Conservation (phyloP, 2,329 filamentous ascomycete species). For the Teratosphaeria epicoccoides region DNA sequence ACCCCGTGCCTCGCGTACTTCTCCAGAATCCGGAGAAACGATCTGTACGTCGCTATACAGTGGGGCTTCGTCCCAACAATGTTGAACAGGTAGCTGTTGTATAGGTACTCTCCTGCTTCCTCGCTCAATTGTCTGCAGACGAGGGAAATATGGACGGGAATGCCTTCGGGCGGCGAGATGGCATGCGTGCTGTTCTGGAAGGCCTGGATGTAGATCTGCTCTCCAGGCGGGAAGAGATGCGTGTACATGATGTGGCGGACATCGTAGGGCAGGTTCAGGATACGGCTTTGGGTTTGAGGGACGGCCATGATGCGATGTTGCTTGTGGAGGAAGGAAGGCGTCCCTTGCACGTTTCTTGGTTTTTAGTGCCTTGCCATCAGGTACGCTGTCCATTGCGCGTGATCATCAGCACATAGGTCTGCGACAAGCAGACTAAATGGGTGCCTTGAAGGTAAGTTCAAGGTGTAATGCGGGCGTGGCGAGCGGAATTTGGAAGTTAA, state of each 20-base stretch:
- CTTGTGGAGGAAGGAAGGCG: too few relatives aligned
- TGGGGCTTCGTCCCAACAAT: slow-evolving; percentile 22
- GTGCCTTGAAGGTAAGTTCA: too few relatives aligned
- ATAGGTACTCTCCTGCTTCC: slow-evolving; percentile 19
- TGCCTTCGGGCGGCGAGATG: slow-evolving; percentile 4
- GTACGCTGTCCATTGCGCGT: too few relatives aligned
- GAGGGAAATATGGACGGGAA: slow-evolving; percentile 11
- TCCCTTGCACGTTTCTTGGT: too few relatives aligned
- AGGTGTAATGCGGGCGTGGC: too few relatives aligned
- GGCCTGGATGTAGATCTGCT: slow-evolving; percentile 22
- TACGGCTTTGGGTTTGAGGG: not conserved
- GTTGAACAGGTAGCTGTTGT: slow-evolving; percentile 24
- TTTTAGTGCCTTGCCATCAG: too few relatives aligned
- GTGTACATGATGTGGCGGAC: slow-evolving; percentile 22
- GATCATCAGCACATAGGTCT: too few relatives aligned
- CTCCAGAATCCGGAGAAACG: slow-evolving; percentile 11
- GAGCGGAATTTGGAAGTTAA: not conserved
- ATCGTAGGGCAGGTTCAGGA: slow-evolving; percentile 18
- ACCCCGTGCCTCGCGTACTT: slow-evolving; percentile 15
- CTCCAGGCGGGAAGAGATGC: slow-evolving; percentile 18
- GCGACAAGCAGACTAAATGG: too few relatives aligned
- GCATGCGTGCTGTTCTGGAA: slow-evolving; percentile 4
- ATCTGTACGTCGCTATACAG: slow-evolving; percentile 15
- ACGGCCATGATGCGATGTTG: not conserved
- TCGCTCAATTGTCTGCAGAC: slow-evolving; percentile 12